Base-by-base conservation (phyloP, 768 basidiomycete species). In the Collybiopsis luxurians region DNA sequence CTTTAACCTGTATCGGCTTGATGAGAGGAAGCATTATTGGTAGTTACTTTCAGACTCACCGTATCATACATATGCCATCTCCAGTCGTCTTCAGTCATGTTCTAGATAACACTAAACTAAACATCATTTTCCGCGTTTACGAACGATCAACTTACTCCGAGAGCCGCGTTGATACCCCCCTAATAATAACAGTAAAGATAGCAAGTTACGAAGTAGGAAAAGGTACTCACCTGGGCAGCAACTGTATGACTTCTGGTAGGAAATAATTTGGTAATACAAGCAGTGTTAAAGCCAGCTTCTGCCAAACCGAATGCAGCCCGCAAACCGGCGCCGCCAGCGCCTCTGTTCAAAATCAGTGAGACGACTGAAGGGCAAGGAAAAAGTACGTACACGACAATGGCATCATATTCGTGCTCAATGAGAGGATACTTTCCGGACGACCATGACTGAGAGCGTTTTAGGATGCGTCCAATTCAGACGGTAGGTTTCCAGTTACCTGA, bases 71-170 rank as follows among this genome's bases (percentile, higher is more conserved):
- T 97, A 69, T 97, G 95, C 95, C 95, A 97, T 74, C 95, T 79
- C 95, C 95, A 98, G 71, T 98, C 95, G 67, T 98, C 97, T 75
- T 99, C 97, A 3, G 95, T 97, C 95, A 98, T 95, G 77, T 98
- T 97, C 87, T 93, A 68, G 46, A 53, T 56, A 39, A 11, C 23
- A 43, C 31, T 43, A 10, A 46, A 47, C 23, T 55, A 17, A 27
- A 27, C 23, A 13, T 23, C 54, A 45, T 42, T 42, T 7, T 23
- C 40, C 31, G 39, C 31, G 56, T 49, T 61, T 19, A 50, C 34
- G 1, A 19, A 56, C 17, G 61, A 19, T 39, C 11, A 27, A 79
- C 86, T 64, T 70, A 94, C 92, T 62, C 95, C 95, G 53, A 97
- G 84, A 53, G 95, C 95, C 65, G 95, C 97, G 75, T 99, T 99